These are phyloP conservation scores for Eutypa lata DNA, from an alignment of 2,329 filamentous ascomycete genomes.

Conservation along the genomic window DNA sequence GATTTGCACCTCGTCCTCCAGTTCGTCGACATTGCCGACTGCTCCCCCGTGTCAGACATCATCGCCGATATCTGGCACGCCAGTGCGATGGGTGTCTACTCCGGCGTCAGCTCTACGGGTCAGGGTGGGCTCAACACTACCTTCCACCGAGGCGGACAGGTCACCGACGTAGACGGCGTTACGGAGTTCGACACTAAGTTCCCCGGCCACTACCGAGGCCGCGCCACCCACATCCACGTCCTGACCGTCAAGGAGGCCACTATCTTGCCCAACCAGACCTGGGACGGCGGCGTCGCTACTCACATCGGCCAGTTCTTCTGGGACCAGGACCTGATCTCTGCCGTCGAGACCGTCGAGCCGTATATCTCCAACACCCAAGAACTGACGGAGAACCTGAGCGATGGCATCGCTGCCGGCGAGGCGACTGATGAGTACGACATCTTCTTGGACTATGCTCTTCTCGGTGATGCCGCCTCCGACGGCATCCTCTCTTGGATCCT, in stretches of 20 bases:
- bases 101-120: slow-evolving; percentile 24
- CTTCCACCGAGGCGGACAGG: slow-evolving; percentile 30
- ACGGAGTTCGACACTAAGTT: slow-evolving; percentile 34
- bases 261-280: slow-evolving; percentile 45
- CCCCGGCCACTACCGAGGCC: slow-evolving; percentile 25
- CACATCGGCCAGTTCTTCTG: slow-evolving; percentile 63
- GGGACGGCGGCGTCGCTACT: slow-evolving; percentile 43
- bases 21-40: slow-evolving; percentile 34
- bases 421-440: slow-evolving; percentile 51
- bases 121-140: slow-evolving; percentile 29
- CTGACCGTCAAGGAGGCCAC: slow-evolving; percentile 22
- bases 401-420: slow-evolving; percentile 46
- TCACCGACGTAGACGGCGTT: slow-evolving; percentile 32
- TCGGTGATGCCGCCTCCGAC: slow-evolving; percentile 46
- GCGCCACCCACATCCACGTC: slow-evolving; percentile 34
- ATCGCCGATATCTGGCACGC: slow-evolving; percentile 36
- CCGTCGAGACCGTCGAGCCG: slow-evolving; percentile 43
- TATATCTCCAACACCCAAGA: slow-evolving; percentile 39
- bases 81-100: slow-evolving; percentile 38
- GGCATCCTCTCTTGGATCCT: slow-evolving; percentile 49
- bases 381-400: slow-evolving; percentile 46
- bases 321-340: slow-evolving; percentile 49
- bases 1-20: slow-evolving; percentile 38
- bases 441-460: slow-evolving; percentile 53
- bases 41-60: slow-evolving; percentile 29